Evolutionary conservation across 2,329 filamentous ascomycete species (phyloP).

Genomic region (Colletotrichum sp.): DNA sequence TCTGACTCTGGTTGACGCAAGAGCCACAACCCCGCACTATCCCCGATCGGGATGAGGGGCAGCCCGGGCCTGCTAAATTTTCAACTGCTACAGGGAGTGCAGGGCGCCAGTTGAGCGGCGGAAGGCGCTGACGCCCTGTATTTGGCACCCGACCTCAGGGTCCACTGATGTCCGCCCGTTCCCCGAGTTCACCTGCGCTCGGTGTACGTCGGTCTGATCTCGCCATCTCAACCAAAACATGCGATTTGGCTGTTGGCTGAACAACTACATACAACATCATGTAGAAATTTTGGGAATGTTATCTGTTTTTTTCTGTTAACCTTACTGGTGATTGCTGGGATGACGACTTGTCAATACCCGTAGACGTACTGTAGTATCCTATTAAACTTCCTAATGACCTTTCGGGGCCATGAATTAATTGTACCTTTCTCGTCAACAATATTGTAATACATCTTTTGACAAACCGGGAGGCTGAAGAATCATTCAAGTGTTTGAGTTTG

Average conservation of each 20-base stretch:
- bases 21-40: constrained; percentile 23
- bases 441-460: neutral
- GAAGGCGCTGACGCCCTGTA: neutral
- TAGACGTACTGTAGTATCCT: neutral
- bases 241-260: neutral
- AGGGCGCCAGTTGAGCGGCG: neutral
- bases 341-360: neutral
- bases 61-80: neutral
- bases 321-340: accelerated
- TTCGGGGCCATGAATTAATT: neutral
- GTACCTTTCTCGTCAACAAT: neutral
- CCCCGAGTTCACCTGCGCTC: neutral
- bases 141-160: neutral
- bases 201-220: neutral
- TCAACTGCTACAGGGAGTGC: neutral
- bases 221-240: neutral
- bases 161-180: neutral
- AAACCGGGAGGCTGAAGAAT: neutral
- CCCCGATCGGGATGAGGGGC: constrained; percentile 21
- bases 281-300: neutral
- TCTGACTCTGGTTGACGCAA: neutral
- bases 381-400: neutral
- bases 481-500: accelerated
- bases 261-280: neutral
- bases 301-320: no score